Evolutionary conservation across 257 asterid genomes (phyloP).

Genomic region (Penstemon barbatus): DNA sequence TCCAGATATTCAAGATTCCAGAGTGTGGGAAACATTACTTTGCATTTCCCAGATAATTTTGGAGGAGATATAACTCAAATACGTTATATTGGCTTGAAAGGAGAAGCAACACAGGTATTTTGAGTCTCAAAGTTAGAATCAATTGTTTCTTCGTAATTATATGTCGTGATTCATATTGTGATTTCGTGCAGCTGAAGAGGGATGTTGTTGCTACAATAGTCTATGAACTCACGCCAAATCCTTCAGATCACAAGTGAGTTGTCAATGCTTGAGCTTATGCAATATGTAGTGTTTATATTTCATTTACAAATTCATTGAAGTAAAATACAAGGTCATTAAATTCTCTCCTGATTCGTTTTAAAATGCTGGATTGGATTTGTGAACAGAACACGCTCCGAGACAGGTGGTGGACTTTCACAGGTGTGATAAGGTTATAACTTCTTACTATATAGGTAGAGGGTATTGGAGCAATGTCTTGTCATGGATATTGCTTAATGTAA

Average conservation of each 20-base stretch:
- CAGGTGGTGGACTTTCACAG: constrained; percentile 79
- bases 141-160: neutral
- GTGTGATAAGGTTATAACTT: constrained; percentile 48
- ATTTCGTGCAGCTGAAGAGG: constrained; percentile 72
- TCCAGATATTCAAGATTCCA: constrained; percentile 94
- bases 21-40: constrained; percentile 83
- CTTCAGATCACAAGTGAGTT: constrained; percentile 98
- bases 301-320: neutral
- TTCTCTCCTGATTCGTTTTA: constrained; percentile 15
- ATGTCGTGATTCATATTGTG: constrained; percentile 7
- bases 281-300: neutral
- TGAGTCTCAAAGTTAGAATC: constrained; percentile 21
- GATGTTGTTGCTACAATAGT: constrained; percentile 90
- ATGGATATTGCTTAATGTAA: constrained; percentile 20
- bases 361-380: constrained; percentile 29
- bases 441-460: constrained; percentile 10
- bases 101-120: constrained; percentile 97
- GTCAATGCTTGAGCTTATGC: neutral
- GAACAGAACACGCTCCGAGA: constrained; percentile 74
- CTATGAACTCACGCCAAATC: constrained; percentile 93
- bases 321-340: neutral
- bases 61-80: constrained; percentile 88
- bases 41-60: constrained; percentile 95
- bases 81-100: constrained; percentile 93
- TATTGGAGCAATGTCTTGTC: constrained; percentile 11